Evolutionary conservation across 768 basidiomycete species (phyloP), one percentile per base, ranked within the genome.

Genomic region (Amanita molliuscula): DNA sequence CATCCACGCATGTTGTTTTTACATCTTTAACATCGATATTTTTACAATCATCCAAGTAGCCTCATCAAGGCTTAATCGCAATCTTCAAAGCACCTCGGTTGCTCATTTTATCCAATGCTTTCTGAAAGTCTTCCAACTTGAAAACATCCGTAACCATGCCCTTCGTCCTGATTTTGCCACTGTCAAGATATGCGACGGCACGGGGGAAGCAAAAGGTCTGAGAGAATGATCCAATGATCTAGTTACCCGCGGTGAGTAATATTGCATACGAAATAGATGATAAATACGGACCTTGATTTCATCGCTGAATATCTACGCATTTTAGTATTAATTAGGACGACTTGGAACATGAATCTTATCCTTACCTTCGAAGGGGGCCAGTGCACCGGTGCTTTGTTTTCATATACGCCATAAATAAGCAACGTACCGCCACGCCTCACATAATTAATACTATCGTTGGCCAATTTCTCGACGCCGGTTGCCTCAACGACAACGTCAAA

Each of bases 181-280:
- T 79, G 58, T 95, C 91, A 16, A 95, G 79, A 63, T 93, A 93
- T 10, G 82, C 86, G 31, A 95, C 80, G 2, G 91, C 89, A 4
- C 91, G 82, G 38, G 90, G 88, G 82, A 95, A 93, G 65, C 90
- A 92, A 67, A 72, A 82, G 0, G 82, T 82, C 56, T 93, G 91
- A 7, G 90, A 85, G 71, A 92, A 93, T 0, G 90, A 93, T 10
- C 90, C 89, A 52, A 92, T 88, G 57, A 92, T 91, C 85, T 88
- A 33, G 26, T 33, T n/a, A 18, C 9, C 6, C 9, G 16, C 3
- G 26, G 43, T 52, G 25, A 52, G 45, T 25, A 29, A 45, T 8
- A 8, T 26, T 16, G 10, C 11, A 38, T 33, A 15, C 3, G 21
- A 18, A 35, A 35, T 11, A 15, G n/a, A 26, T 44, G n/a, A 16